Evolutionary conservation across 2,329 filamentous ascomycete species (phyloP).

Genomic region (Dothidotthia symphoricarpi): DNA sequence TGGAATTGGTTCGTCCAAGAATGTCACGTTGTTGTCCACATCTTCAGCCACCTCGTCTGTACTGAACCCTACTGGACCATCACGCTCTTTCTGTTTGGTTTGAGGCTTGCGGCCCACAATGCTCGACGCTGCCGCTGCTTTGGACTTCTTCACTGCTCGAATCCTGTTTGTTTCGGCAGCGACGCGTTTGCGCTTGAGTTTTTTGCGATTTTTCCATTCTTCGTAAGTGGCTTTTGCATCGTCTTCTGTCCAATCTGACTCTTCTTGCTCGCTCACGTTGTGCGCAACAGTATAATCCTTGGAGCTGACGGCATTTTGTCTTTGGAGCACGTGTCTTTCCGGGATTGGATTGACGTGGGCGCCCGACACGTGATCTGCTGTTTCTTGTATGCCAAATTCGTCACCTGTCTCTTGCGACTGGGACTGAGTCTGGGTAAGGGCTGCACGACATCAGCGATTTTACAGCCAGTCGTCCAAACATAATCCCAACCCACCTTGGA

Average conservation of each 20-base stretch:
- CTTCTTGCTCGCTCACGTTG: neutral
- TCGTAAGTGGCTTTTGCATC: conserved; percentile 57
- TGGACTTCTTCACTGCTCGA: conserved; percentile 50
- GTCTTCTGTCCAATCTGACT: conserved; percentile 53
- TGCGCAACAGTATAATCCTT: conserved; percentile 9
- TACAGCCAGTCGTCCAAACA: neutral
- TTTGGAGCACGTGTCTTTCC: no score
- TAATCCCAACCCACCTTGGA: conserved; percentile 25
- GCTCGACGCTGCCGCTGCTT: conserved; percentile 44
- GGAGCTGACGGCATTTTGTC: conserved; percentile 1
- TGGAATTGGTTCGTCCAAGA: conserved; percentile 63
- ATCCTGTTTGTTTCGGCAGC: conserved; percentile 51
- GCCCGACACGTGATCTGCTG: conserved; percentile 7
- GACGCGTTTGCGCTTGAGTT: conserved; percentile 53
- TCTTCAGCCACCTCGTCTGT: conserved; percentile 30
- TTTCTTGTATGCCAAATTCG: neutral
- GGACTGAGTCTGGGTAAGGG: conserved; percentile 26
- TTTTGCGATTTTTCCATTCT: conserved; percentile 62
- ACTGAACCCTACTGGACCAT: conserved; percentile 17
- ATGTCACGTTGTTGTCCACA: conserved; percentile 53
- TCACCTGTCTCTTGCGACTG: conserved; percentile 19
- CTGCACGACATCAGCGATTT: conserved; percentile 14
- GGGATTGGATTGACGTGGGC: conserved; percentile 4
- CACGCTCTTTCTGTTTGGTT: conserved; percentile 15
- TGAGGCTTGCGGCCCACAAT: conserved; percentile 42